A percentile compares a stretch with the other conserved stretches of the same genome.
phyloP scores from a whole-genome alignment of 208 protist species.

The Trichomonas gallinae region DNA sequence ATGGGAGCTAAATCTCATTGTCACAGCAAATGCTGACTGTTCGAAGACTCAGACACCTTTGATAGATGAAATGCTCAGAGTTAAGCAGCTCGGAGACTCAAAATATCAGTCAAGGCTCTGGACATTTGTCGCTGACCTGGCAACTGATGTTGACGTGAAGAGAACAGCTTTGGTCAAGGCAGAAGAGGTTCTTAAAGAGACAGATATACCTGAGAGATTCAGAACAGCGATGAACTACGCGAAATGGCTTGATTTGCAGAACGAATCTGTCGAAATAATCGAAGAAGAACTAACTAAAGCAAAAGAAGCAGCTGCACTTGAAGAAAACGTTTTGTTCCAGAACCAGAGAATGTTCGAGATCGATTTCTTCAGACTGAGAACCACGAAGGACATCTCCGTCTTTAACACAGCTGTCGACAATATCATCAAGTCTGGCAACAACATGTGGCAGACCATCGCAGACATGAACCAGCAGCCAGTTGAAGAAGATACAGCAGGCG shows the following conservation, averaged over 20 bases:
- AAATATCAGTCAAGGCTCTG: not conserved
- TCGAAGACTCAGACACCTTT: not conserved
- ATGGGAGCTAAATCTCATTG: not conserved
- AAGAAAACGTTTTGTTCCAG: not conserved
- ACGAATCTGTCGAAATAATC: not conserved
- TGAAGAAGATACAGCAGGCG: not conserved
- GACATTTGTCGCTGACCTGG: not conserved
- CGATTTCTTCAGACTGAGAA: not conserved
- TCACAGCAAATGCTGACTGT: not conserved
- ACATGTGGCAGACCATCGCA: not conserved
- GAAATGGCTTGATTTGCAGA: not conserved
- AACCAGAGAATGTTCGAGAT: not conserved
- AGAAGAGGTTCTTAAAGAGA: not conserved
- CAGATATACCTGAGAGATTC: not conserved
- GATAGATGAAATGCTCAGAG: constrained; percentile 9
- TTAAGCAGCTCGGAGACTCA: not conserved
- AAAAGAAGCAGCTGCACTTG: not conserved
- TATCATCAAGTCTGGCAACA: not conserved
- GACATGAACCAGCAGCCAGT: not conserved
- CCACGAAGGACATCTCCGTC: not conserved
- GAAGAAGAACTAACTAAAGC: not conserved
- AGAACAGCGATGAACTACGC: not conserved
- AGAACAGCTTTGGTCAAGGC: not conserved
- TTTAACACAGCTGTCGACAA: not conserved
- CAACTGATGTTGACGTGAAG: not conserved